Conservation (phyloP, 306 rosid genomes). For the Malus asiatica region DNA sequence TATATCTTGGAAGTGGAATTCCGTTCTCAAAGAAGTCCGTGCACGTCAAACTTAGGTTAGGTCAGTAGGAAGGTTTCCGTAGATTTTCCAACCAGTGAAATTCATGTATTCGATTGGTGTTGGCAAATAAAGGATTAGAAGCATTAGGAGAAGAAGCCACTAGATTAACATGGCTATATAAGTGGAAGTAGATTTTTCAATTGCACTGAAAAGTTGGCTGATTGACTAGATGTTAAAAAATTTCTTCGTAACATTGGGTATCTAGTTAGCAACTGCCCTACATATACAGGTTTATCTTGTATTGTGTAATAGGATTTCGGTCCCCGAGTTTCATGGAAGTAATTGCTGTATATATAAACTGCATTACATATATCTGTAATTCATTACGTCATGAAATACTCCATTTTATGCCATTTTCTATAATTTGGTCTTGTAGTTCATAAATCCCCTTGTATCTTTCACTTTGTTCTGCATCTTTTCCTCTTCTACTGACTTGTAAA, state of each 20-base stretch:
- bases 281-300: background rate
- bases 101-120: background rate
- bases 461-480: background rate
- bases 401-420: background rate
- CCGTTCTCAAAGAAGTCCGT: background rate
- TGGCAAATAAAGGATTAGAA: background rate
- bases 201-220: background rate
- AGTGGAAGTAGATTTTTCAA: background rate
- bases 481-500: constrained; percentile 7
- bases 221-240: background rate
- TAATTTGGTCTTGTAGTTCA: background rate
- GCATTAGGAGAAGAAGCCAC: background rate
- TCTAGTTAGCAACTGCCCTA: background rate
- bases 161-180: background rate
- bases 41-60: background rate
- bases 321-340: background rate
- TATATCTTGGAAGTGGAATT: background rate
- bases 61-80: background rate
- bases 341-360: background rate
- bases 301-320: background rate
- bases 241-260: background rate
- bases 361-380: background rate
- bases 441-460: background rate
- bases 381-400: background rate
- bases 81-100: background rate